Percentiles rank a stretch among this genome's conserved stretches.
Conservation (phyloP, 108 stramenopile genomes). For the Hondaea fermentalgiana region DNA sequence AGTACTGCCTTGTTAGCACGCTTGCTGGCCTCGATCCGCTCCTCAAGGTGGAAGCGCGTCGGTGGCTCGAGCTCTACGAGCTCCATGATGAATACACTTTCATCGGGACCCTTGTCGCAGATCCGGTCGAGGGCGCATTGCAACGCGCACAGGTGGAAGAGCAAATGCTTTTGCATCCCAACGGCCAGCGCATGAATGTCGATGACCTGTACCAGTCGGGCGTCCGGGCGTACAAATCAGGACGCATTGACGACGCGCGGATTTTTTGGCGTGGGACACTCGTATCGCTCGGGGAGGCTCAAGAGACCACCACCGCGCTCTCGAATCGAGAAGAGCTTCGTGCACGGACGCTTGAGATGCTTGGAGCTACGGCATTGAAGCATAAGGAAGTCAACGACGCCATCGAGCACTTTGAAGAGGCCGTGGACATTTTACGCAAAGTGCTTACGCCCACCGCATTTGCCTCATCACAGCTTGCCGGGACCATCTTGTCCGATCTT, state of each 20-base stretch:
- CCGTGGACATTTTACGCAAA: background rate
- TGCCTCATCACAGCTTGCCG: background rate
- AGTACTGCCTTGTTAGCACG: background rate
- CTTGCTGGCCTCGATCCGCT: background rate
- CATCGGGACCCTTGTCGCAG: background rate
- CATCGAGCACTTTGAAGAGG: background rate
- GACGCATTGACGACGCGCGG: background rate
- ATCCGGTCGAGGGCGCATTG: background rate
- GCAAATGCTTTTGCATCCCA: background rate
- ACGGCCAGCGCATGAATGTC: background rate
- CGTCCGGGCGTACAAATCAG: background rate
- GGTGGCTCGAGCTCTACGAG: conserved; percentile 15
- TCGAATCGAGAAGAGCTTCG: background rate
- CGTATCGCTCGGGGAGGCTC: background rate
- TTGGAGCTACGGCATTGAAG: background rate
- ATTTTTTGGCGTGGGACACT: background rate
- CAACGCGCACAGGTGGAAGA: background rate
- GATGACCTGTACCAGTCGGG: background rate
- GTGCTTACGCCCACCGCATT: background rate
- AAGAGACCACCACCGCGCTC: background rate
- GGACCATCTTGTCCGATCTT: background rate
- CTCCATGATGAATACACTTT: conserved; percentile 1
- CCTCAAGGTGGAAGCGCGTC: background rate
- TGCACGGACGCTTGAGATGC: background rate
- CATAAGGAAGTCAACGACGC: background rate